Evolutionary conservation across 2,329 filamentous ascomycete genomes (phyloP), one percentile per base, ranked within the genome.

Genomic region (Penicillium sp.): DNA sequence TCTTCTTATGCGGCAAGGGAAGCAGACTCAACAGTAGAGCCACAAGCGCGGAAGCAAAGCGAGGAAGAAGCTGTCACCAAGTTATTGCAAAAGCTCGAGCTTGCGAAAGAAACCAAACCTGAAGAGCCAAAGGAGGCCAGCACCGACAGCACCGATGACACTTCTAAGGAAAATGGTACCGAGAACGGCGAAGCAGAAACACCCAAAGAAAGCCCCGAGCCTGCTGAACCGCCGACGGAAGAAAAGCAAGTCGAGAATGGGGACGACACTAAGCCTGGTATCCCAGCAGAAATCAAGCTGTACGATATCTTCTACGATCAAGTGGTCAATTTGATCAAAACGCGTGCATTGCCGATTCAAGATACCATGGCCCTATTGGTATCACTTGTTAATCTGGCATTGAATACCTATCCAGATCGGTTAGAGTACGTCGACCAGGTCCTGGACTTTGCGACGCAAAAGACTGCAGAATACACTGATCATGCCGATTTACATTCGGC

Each of bases 301-400:
- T 97, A 97, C 74, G 93, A 97, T 76, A 91, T 97, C 59, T 99
- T 97, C 81, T 96, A 97, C 71, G 89, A 92, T 51, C 94, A 97
- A 75, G 94, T 97, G 61, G 89, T 95, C 71, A 93, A 93, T 69
- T 81, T 99, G 51, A 93, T 97, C 61, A 93, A 92, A 75, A 90
- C 90, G 52, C 91, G 97, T 70, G 88, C 91, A 65, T 82, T 99
- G 52, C 89, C 93, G 0, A 93, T 99, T 63, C 92, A 96, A 74
- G 95, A 99, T 73, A 96, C 90, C 19, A 94, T 96, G 67, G 94
- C 93, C 10, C 80, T 99, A 42, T 82, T 97, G 45, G 93, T 96
- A n/a, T 99, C 94, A 5, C 82, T 99, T 41, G 88, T 89, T 40
- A 97, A 97, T 67, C 84, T 99, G 56, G 92, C 95, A 10, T 83